Conservation (phyloP, 2,329 filamentous ascomycete species). For the Cladosporium halotolerans region DNA sequence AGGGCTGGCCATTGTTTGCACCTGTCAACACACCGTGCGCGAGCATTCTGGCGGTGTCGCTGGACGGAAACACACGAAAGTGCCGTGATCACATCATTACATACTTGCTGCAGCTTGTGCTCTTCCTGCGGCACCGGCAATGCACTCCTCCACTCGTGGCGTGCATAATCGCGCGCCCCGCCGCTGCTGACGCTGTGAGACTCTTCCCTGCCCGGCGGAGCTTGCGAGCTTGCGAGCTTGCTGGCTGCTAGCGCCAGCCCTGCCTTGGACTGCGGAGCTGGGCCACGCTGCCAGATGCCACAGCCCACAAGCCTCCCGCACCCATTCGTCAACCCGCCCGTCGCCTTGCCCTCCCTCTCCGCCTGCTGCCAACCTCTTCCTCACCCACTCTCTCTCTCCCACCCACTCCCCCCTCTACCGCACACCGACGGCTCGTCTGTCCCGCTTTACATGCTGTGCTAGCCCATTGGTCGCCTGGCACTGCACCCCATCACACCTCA, state of each 20-base stretch:
- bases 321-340: neutral
- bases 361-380: neutral
- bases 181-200: neutral
- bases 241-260: neutral
- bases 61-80: neutral
- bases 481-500: neutral
- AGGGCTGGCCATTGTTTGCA: no score
- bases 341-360: neutral
- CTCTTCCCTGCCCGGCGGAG: neutral
- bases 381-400: neutral
- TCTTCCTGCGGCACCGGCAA: neutral
- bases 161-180: neutral
- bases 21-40: no score
- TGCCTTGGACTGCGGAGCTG: neutral
- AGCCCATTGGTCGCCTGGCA: neutral
- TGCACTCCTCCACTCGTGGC: neutral
- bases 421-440: conserved; percentile 5
- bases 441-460: neutral
- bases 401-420: neutral
- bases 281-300: neutral
- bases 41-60: neutral
- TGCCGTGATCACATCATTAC: neutral
- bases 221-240: neutral
- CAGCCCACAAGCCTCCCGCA: neutral
- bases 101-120: no score